A percentile compares a stretch with the other conserved stretches of the same genome.
Evolutionary conservation across 257 asterid species (phyloP).

Genomic region (Craterostigma plantagineum): DNA sequence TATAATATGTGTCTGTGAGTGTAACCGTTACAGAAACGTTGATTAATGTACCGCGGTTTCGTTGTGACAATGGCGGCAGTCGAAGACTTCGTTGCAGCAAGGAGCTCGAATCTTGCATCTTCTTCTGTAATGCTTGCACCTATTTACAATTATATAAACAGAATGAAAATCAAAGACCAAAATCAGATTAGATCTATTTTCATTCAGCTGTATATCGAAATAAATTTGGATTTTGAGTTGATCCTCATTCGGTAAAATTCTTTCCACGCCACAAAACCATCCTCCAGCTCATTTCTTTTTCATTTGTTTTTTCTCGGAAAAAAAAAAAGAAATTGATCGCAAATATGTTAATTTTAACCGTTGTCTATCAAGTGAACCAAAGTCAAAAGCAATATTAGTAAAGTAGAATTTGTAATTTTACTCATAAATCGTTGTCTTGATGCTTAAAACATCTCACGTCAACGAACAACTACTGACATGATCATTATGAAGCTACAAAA

Average conservation of each 20-base stretch:
- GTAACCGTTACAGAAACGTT: not conserved
- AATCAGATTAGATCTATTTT: not conserved
- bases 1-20: conserved; percentile 1
- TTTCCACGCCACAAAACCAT: too few species aligned
- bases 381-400: too few species aligned
- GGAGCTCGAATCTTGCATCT: conserved; percentile 61
- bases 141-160: not conserved
- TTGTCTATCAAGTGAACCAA: too few species aligned
- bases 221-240: too few species aligned
- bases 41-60: conserved; percentile 31
- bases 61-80: conserved; percentile 66
- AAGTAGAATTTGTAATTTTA: too few species aligned
- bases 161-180: not conserved
- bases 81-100: conserved; percentile 57
- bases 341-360: too few species aligned
- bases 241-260: too few species aligned
- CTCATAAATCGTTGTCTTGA: too few species aligned
- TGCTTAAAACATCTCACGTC: conserved; percentile 1
- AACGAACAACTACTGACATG: conserved; percentile 3
- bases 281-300: too few species aligned
- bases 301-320: too few species aligned
- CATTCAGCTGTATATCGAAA: too few species aligned
- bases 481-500: not conserved
- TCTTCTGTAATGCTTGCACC: conserved; percentile 61
- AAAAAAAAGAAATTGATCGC: too few species aligned